Base-by-base conservation (phyloP, 108 stramenopile species). In the Parietichytrium sp. region DNA sequence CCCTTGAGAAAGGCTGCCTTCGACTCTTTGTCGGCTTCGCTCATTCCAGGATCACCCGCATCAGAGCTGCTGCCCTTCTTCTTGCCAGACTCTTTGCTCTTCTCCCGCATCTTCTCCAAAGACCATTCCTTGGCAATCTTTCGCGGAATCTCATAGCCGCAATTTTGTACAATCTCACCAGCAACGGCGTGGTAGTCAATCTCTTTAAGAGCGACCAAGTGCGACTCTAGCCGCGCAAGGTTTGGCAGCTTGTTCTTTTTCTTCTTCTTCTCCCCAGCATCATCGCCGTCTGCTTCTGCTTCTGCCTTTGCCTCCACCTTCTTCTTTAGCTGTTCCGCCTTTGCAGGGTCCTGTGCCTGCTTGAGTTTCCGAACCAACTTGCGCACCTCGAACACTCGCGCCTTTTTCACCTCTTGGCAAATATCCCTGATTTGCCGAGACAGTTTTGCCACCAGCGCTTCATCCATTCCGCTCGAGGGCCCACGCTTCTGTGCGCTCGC, bases 51-150 rank as follows among this genome's bases (percentile, higher is more conserved):
- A 33, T 27, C 61, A n/a, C 29, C 61, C 42, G 1, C 33, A 12
- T 72, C 61, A 7, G 36, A 33, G 23, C 45, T 20, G 45, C n/a
- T n/a, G n/a, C n/a, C 49, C 49, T 50, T n/a, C 16, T 50, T n/a
- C 49, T 16, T n/a, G 16, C n/a, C n/a, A 18, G 49, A 16, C 49
- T 50, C n/a, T 50, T 50, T n/a, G n/a, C n/a, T 18, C n/a, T 50
- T 50, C 18, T 50, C 49, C 18, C 49, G 18, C 49, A 18, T 50
- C n/a, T 50, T 15, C 8, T 23, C 52, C 8, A 1, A 8, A 27
- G 52, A 33, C 61, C 61, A 72, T 72, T 72, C 61, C 61, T 72
- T 72, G 38, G 36, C 61, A 8, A 72, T 33, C 33, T 72, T 72
- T 15, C 45, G 38, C 13, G 61, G 61, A 38, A 72, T 42, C 16